Base-by-base conservation (phyloP, 2,329 filamentous ascomycete genomes). In the Diaporthe sp. region DNA sequence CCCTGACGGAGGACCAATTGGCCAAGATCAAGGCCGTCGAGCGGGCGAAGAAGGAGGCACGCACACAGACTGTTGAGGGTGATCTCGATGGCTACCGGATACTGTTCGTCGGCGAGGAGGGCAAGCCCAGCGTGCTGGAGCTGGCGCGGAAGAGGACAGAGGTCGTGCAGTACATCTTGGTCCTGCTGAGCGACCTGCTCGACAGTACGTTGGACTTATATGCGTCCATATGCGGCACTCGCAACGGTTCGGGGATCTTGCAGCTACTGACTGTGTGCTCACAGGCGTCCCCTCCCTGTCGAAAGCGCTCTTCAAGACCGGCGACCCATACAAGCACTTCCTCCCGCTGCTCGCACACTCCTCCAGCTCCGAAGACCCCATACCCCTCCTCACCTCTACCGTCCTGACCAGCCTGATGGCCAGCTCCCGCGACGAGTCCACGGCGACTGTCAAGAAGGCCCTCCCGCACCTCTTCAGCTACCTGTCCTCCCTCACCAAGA, bases 21-120 rank as follows among this genome's bases (percentile, higher is more conserved):
- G 94, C 94, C 88, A 96, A 96, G 89, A 98, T 99, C 87, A 96
- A 96, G 85, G 95, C 96, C 77, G 95, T 98, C 80, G 97, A 98
- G 85, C 98, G 98, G 87, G 94, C 97, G 79, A 94, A 95, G 85
- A 97, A 95, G 85, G 97, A 98, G 79, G 94, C 95, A 86, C 92
- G 96, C 82, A 93, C 93, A 83, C 92, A 96, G 82, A 93, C 92
- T 25, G 92, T 98, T 77, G 94, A 98, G 83, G 87, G 86, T 74
- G 94, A 98, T 85, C 86, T 96, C 34, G 89, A 93, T 80, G 94
- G 93, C 79, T 99, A 98, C 86, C 91, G 92, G 76, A 87, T 90
- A 78, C 88, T 99, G 78, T 93, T 99, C 79, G 89, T 97, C 37
- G 96, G 97, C 75, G 90, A 90, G 77, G 89, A 91, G 80, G 95